Evolutionary conservation across 2,329 filamentous ascomycete genomes (phyloP).

Genomic region (Pseudogymnoascus sp.): DNA sequence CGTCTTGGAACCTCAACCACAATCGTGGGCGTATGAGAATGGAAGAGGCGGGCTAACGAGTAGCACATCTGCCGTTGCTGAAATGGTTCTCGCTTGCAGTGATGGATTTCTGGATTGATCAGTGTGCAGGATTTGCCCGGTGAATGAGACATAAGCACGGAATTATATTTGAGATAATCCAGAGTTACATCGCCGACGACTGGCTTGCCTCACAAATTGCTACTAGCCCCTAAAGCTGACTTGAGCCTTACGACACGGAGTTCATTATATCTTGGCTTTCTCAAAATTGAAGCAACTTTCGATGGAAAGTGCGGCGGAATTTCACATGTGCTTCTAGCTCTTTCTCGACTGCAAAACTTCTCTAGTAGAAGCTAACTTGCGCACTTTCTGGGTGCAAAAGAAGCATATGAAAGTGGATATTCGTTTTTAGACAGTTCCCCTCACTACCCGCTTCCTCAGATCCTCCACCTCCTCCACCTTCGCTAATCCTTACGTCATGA

Average conservation of each 20-base stretch:
- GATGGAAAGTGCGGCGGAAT: background rate
- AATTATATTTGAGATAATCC: background rate
- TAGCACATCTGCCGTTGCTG: background rate
- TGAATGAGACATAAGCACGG: background rate
- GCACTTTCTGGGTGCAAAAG: background rate
- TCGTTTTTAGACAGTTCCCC: background rate
- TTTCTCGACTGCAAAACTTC: background rate
- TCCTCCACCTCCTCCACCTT: background rate
- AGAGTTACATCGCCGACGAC: background rate
- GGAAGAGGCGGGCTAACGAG: background rate
- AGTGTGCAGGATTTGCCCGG: background rate
- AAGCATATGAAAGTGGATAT: slow-evolving; percentile 7
- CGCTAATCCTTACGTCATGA: slow-evolving; percentile 3
- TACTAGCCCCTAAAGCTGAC: background rate
- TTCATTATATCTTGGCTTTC: background rate
- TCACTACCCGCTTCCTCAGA: slow-evolving; percentile 1
- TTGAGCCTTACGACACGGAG: background rate
- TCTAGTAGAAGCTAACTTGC: background rate
- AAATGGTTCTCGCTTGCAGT: background rate
- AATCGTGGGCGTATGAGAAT: background rate
- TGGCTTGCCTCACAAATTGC: background rate
- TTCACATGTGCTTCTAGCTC: background rate
- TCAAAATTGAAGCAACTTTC: background rate
- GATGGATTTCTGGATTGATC: background rate
- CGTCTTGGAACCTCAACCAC: slow-evolving; percentile 3